Evolutionary conservation across 495 filamentous ascomycete species (phyloP), one percentile per base, ranked within the genome.

Genomic region (Aspergillus taichungensis): DNA sequence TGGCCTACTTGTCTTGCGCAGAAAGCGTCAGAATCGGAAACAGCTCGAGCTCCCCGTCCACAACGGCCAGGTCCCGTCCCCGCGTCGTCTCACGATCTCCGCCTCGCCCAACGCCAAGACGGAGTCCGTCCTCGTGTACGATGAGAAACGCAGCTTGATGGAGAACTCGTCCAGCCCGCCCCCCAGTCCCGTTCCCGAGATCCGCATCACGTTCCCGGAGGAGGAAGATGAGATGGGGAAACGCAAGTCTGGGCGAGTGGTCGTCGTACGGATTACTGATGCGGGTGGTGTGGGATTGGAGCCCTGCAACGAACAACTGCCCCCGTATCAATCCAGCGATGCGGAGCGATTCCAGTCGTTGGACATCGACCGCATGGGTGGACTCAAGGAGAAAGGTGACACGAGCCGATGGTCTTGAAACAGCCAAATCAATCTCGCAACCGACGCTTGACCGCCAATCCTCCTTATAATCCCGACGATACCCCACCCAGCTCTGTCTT

Each of bases 141-240:
- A 84, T 52, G 84, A 88, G 62, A 78, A 86, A 62, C 70, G 73
- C 48, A 74, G 78, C 42, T 77, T 94, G 53, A 79, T 92, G 48
- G 74, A 79, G 35, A 83, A 83, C 61, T 84, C 86, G 14, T 74
- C 75, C 37, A 81, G 77, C 34, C 86, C 87, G 11, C 87, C 89
- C 27, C 64, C 82, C 37, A 89, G 86, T 45, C 87, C 87, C n/a
- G 78, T 97, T 9, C 92, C 92, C 8, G 88, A 96, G 66, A 98
- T 98, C 57, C 87, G 90, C 62, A 95, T 98, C 59, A 98, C 92
- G 0, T 96, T 98, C 70, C 92, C 92, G 10, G 92, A 98, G 52
- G 91, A 97, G 74, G 91, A 89, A 55, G 85, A 95, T 52, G 79
- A 82, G 36, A 59, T 68, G 32, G 94, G 94, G 44, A 85, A 84